These are phyloP conservation scores for Lichtheimia ramosa DNA, from an alignment of 371 early-diverging fungal genomes.

Conservation along the genomic window DNA sequence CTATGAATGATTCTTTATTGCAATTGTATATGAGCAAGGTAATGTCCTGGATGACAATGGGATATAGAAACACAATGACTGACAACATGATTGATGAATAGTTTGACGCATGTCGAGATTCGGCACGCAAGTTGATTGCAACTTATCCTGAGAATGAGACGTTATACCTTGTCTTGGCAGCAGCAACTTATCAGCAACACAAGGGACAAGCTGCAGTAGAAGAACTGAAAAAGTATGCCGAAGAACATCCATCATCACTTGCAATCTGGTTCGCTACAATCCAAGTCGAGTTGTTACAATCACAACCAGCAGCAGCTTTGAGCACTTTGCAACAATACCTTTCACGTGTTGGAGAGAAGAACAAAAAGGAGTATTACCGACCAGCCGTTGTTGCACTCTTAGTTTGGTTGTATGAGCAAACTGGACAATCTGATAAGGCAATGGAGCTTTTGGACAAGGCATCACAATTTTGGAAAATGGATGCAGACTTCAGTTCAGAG, in stretches of 20 bases:
- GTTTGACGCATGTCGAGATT: slow-evolving; percentile 58
- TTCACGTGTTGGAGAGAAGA: slow-evolving; percentile 25
- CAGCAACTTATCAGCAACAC: slow-evolving; percentile 53
- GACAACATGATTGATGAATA: slow-evolving; percentile 5
- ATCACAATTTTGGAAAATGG: slow-evolving; percentile 55
- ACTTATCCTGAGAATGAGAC: slow-evolving; percentile 65
- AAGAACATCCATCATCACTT: slow-evolving; percentile 48
- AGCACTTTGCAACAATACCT: slow-evolving; percentile 51
- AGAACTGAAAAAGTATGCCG: slow-evolving; percentile 53
- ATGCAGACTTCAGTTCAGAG: slow-evolving; percentile 13
- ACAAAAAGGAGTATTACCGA: slow-evolving; percentile 31
- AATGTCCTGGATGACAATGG: background rate
- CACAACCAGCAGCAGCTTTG: slow-evolving; percentile 55
- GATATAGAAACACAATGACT: no score
- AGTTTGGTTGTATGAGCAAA: slow-evolving; percentile 73
- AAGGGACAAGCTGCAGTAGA: slow-evolving; percentile 59
- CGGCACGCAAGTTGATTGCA: slow-evolving; percentile 50
- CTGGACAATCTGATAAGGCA: slow-evolving; percentile 60
- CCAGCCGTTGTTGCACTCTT: slow-evolving; percentile 70
- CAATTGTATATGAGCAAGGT: slow-evolving; percentile 67
- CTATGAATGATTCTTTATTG: slow-evolving; percentile 69
- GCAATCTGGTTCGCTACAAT: slow-evolving; percentile 66
- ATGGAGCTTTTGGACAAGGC: slow-evolving; percentile 60
- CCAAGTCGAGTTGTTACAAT: slow-evolving; percentile 60
- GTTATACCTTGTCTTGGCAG: slow-evolving; percentile 61